Evolutionary conservation across 768 basidiomycete species (phyloP), one percentile per base, ranked within the genome.

Genomic region (Cyclocybe aegerita): DNA sequence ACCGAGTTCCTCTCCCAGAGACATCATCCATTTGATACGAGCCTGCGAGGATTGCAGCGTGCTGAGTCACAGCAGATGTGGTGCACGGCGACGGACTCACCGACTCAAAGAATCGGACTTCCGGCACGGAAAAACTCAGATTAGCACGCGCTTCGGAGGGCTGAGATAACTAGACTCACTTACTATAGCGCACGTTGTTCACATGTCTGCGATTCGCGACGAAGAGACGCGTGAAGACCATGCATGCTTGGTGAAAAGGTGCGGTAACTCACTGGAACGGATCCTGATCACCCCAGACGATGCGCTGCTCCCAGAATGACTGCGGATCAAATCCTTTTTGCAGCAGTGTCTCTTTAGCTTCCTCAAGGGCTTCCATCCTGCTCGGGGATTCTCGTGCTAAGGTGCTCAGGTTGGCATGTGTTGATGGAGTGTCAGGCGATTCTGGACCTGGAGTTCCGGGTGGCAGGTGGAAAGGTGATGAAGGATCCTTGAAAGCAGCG

Each of bases 251-350:
- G 35, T 36, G 44, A 41, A 12, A 30, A 12, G n/a, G 23, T 23
- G 23, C 23, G 23, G 15, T n/a, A n/a, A 74, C 86, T 38, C 62
- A 88, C 89, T 84, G 83, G 61, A 90, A 88, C 0, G 88, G 71
- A 58, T 91, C 89, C 30, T 86, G 83, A 55, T 90, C 85, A 44
- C 89, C 89, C 88, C 88, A 90, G 0, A 76, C 82, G 14, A 91
- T 78, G 10, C 69, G 70, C 60, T 90, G 88, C 60, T 89, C 85
- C 83, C 84, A 89, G 48, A 90, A 82, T n/a, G 85, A 86, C 23
- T 64, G 56, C 2, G 80, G 74, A 60, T 89, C 84, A 53, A 81
- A 81, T 0, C 86, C 85, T 12, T 56, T 72, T 61, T 23, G 54
- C 10, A 64, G 57, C 16, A 88, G 62, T 50, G 71, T 71, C 23